A percentile compares a stretch with the other conserved stretches of the same genome.
Conservation (phyloP, 78 protist genomes). For the Tieghemostelium lacteum region DNA sequence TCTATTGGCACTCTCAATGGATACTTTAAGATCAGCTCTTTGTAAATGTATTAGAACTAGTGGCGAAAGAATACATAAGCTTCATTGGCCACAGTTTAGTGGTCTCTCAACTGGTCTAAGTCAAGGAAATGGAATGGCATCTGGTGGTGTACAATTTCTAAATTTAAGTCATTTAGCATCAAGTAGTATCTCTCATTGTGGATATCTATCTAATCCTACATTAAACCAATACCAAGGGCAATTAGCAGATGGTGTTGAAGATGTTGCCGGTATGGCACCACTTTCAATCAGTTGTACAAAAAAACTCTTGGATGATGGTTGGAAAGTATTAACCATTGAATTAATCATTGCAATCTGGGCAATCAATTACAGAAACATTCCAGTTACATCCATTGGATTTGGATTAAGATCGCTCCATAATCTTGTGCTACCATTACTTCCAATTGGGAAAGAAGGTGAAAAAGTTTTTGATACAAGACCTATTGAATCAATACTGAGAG, state of each 20-base stretch:
- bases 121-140: neutral
- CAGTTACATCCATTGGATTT: neutral
- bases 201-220: neutral
- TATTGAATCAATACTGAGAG: constrained; percentile 7
- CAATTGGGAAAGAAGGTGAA: neutral
- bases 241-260: constrained; percentile 24
- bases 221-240: neutral
- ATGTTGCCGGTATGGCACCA: constrained; percentile 5
- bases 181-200: neutral
- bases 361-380: constrained; percentile 26
- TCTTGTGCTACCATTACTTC: constrained; percentile 1
- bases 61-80: constrained; percentile 7
- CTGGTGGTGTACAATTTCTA: neutral
- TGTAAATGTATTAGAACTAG: neutral
- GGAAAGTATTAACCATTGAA: constrained; percentile 36
- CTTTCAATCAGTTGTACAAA: constrained; percentile 21
- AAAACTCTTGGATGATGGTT: constrained; percentile 15
- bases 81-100: constrained; percentile 1
- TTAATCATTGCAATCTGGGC: constrained; percentile 1
- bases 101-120: neutral
- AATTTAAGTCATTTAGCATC: constrained; percentile 8
- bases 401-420: constrained; percentile 23
- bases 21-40: constrained; percentile 20
- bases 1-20: constrained; percentile 4
- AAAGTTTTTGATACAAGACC: constrained; percentile 21